A percentile compares a stretch with the other conserved stretches of the same genome.
These are phyloP conservation scores for Morella rubra DNA, from an alignment of 306 rosid genomes.

Conservation along the genomic window DNA sequence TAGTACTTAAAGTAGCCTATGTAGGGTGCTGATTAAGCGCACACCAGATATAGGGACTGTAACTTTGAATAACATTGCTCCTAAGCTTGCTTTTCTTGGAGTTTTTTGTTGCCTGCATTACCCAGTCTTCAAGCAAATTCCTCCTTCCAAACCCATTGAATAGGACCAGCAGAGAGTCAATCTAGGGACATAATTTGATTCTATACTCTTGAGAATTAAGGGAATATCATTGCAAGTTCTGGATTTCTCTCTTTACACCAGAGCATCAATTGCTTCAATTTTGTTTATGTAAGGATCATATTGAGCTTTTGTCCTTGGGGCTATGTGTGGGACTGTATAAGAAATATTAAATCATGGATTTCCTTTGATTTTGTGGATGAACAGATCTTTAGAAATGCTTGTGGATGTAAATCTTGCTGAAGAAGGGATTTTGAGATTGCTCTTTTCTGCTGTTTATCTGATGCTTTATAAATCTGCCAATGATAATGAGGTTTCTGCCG, in stretches of 20 bases:
- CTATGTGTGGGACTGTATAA: conserved; percentile 28
- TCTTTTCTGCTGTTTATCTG: conserved; percentile 82
- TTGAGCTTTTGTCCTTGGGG: conserved; percentile 18
- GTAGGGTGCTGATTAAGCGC: conserved; percentile 1
- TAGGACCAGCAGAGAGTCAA: not conserved
- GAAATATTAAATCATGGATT: conserved; percentile 49
- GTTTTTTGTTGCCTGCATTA: not conserved
- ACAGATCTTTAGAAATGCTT: conserved; percentile 96
- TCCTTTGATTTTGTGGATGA: conserved; percentile 52
- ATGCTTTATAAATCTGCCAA: conserved; percentile 69
- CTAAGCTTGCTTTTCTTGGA: not conserved
- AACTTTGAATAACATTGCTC: not conserved
- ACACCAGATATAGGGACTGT: not conserved
- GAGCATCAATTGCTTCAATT: not conserved
- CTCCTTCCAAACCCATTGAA: not conserved
- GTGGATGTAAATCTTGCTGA: conserved; percentile 80
- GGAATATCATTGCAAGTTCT: not conserved
- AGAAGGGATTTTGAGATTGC: conserved; percentile 84
- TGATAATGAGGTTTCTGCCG: conserved; percentile 83
- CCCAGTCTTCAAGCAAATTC: not conserved
- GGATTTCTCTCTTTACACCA: not conserved
- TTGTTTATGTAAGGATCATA: conserved; percentile 19
- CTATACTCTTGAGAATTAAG: not conserved
- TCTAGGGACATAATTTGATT: not conserved
- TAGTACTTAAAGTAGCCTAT: not conserved